These are phyloP conservation scores for Debaryomycetaceae sp. DNA, from an alignment of 1,139 yeast species.

Conservation along the genomic window DNA sequence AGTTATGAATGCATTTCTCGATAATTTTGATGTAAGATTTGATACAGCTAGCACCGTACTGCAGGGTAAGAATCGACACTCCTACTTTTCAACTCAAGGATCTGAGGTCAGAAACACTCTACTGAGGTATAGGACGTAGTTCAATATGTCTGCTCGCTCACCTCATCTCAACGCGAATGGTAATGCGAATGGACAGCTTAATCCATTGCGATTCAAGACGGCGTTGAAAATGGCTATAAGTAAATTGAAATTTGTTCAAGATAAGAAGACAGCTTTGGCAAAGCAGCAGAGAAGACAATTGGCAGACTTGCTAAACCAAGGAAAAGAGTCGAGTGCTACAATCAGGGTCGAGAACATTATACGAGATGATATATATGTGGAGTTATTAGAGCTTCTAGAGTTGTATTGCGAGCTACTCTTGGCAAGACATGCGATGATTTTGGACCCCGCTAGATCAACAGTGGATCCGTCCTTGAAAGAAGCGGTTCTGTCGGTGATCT, in stretches of 20 bases:
- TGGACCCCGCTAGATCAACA: slow-evolving; percentile 31
- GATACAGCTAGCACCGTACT: not conserved
- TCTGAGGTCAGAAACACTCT: not conserved
- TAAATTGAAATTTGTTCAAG: slow-evolving; percentile 74
- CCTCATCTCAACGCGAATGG: not conserved
- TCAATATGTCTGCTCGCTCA: not conserved
- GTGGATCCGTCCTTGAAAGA: slow-evolving; percentile 69
- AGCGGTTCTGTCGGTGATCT: slow-evolving; percentile 70
- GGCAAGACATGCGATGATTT: slow-evolving; percentile 65
- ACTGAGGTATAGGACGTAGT: not conserved
- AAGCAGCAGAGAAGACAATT: slow-evolving; percentile 75
- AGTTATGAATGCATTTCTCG: slow-evolving; percentile 4
- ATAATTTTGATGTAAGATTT: not conserved
- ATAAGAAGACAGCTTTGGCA: slow-evolving; percentile 75
- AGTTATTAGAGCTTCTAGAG: slow-evolving; percentile 75
- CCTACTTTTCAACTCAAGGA: not conserved
- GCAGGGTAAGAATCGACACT: not conserved
- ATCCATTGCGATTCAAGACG: slow-evolving; percentile 56
- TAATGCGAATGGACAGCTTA: slow-evolving; percentile 11
- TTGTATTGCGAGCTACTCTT: slow-evolving; percentile 78
- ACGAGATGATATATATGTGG: slow-evolving; percentile 79
- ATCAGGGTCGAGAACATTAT: slow-evolving; percentile 85
- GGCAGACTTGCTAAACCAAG: slow-evolving; percentile 67
- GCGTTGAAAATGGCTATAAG: slow-evolving; percentile 78
- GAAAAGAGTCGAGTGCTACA: slow-evolving; percentile 80